These are phyloP conservation scores for Thecaphora thlaspeos DNA, from an alignment of 1,284 basidiomycete species.

Conservation along the genomic window DNA sequence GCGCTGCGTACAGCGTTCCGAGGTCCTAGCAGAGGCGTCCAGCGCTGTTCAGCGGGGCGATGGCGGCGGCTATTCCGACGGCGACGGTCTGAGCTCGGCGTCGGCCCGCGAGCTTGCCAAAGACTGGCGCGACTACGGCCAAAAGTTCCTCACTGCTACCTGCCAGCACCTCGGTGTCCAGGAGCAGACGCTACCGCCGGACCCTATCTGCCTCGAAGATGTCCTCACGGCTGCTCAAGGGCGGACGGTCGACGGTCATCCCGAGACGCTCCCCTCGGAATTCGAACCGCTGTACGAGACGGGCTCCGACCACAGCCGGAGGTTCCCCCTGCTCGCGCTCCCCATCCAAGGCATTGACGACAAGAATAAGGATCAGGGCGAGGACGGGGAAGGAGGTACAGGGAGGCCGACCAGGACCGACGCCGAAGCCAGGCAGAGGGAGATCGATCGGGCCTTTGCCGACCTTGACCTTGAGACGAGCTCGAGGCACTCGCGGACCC, in stretches of 20 bases:
- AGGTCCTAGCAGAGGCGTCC: constrained; percentile 3
- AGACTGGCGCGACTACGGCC: constrained; percentile 40
- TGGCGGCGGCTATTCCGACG: too few relatives aligned
- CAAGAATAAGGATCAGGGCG: neutral
- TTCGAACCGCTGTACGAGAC: constrained; percentile 29
- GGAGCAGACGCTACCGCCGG: constrained; percentile 35
- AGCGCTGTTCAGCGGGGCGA: too few relatives aligned
- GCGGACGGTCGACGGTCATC: constrained; percentile 5
- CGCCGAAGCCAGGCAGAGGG: neutral
- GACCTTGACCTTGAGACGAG: constrained; percentile 2
- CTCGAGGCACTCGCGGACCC: constrained; percentile 2
- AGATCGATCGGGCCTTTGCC: constrained; percentile 3
- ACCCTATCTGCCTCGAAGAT: constrained; percentile 37
- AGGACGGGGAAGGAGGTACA: too few relatives aligned
- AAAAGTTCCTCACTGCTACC: constrained; percentile 46
- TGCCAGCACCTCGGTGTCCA: constrained; percentile 50
- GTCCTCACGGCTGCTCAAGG: constrained; percentile 23
- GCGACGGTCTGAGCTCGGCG: neutral
- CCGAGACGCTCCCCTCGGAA: constrained; percentile 9
- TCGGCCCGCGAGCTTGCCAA: neutral
- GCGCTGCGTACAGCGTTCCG: constrained; percentile 23
- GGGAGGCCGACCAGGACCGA: too few relatives aligned
- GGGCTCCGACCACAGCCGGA: constrained; percentile 21
- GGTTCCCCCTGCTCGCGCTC: constrained; percentile 27
- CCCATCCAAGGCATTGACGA: constrained; percentile 34